Base-by-base conservation (phyloP, 208 protist species). In the Phytomonas sp. region DNA sequence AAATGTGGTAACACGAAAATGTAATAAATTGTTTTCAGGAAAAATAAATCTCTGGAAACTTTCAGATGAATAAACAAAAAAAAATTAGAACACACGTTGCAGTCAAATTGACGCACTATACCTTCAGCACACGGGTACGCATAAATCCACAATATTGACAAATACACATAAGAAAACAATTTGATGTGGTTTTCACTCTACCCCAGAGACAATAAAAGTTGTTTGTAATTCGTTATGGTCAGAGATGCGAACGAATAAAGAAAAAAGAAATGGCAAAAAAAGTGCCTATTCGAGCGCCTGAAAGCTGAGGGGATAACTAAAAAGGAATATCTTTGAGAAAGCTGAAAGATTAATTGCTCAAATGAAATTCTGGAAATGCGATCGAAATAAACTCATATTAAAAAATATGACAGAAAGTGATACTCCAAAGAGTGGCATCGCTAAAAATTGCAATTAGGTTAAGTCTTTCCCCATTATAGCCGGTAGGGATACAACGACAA, bases 1-100 rank as follows among this genome's bases (percentile, higher is more conserved):
- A 11, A 56, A 30, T 36, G 37, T 3, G 34, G 23, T 59, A 1
- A 33, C 40, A 32, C 26, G 10, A 32, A 69, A 69, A 36, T n/a
- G 32, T 56, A 5, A 69, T 2, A 36, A 60, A 70, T 2, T n/a
- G n/a, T n/a, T n/a, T n/a, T 11, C 23, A 63, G 49, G 4, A 32
- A 62, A 19, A 70, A 56, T 16, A 63, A 29, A 29, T 36, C 19
- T 32, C 12, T 23, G 40, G 56, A 52, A 66, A 66, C 45, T 56
- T 1, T 6, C 23, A 56, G 19, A 5, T 23, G 16, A 23, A 23
- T 56, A 6, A 56, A 56, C 23, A 8, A 19, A 26, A 3, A 11
- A 26, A 56, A 56, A 56, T 56, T 56, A 8, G 19, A 26, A 26
- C 16, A 11, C 45, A 56, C 19, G 6, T 19, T 56, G 19, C 16